Percentiles rank a stretch among this genome's conserved stretches.
Evolutionary conservation across 1,284 basidiomycete species (phyloP).

Genomic region (Apiotrichum siamense): DNA sequence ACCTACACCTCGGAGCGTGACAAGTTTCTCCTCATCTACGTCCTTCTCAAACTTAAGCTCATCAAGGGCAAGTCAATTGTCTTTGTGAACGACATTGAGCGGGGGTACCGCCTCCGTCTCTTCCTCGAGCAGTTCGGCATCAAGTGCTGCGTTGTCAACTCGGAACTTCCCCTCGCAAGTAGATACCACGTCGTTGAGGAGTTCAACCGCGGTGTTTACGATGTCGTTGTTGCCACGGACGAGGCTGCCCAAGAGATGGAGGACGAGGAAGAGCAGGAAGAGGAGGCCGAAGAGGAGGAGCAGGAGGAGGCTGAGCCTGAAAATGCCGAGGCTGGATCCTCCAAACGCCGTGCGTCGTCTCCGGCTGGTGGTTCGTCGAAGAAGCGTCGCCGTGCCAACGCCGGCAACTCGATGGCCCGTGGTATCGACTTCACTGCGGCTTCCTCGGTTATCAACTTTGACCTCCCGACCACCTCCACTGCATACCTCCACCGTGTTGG

Average conservation of each 20-base stretch:
- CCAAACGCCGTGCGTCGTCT: constrained; percentile 40
- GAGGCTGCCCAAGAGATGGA: constrained; percentile 60
- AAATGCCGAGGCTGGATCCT: constrained; percentile 39
- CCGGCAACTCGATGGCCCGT: constrained; percentile 89
- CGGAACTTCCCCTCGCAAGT: constrained; percentile 90
- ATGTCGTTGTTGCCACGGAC: constrained; percentile 98
- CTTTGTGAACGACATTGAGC: constrained; percentile 95
- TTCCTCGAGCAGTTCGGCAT: constrained; percentile 98
- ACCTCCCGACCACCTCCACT: constrained; percentile 80
- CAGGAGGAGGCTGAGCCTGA: constrained; percentile 36
- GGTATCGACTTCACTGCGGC: constrained; percentile 98
- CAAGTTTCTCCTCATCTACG: constrained; percentile 91
- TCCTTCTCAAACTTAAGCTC: constrained; percentile 88
- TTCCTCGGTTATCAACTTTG: constrained; percentile 97
- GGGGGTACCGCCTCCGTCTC: constrained; percentile 88
- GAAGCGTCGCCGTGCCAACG: constrained; percentile 51
- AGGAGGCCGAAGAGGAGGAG: constrained; percentile 45
- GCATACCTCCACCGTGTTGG: constrained; percentile 96
- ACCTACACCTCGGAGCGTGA: constrained; percentile 80
- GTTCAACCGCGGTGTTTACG: constrained; percentile 97
- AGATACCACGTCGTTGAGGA: constrained; percentile 97
- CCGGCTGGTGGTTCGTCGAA: constrained; percentile 7
- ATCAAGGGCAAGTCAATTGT: constrained; percentile 94
- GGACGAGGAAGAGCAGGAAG: constrained; percentile 47
- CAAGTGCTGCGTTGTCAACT: constrained; percentile 92